Percentiles rank a stretch among this genome's conserved stretches.
Evolutionary conservation across 2,329 filamentous ascomycete species (phyloP).

Genomic region (Penicillium sp.): DNA sequence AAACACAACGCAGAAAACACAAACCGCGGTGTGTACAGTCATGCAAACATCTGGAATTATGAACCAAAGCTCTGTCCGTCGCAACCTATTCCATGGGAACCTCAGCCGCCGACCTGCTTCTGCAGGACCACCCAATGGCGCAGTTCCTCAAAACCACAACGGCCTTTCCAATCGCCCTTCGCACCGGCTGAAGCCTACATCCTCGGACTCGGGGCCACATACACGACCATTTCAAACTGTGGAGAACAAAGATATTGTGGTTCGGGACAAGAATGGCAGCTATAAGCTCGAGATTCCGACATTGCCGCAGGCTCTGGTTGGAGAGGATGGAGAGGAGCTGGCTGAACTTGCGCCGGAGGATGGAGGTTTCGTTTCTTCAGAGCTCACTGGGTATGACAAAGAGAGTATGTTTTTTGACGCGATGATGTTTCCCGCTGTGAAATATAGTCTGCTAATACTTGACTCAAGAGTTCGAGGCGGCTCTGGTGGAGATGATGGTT

Average conservation of each 20-base stretch:
- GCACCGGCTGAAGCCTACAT: conserved; percentile 23
- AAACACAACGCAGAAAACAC: neutral
- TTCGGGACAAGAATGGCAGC: conserved; percentile 50
- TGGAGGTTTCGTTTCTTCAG: conserved; percentile 54
- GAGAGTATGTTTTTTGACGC: conserved; percentile 36
- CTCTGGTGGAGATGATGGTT: conserved; percentile 46
- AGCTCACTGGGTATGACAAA: conserved; percentile 37
- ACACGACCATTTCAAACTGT: conserved; percentile 23
- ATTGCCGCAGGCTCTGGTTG: conserved; percentile 38
- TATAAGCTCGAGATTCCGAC: conserved; percentile 50
- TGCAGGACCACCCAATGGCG: conserved; percentile 26
- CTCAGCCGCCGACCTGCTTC: conserved; percentile 45
- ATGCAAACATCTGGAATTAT: conserved; percentile 19
- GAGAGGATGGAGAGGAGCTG: conserved; percentile 43
- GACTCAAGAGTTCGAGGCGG: conserved; percentile 46
- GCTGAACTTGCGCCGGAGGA: conserved; percentile 52
- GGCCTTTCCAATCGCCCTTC: conserved; percentile 26
- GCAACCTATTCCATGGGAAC: conserved; percentile 48
- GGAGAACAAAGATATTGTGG: conserved; percentile 50
- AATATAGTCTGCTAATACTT: conserved; percentile 5
- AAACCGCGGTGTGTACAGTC: neutral
- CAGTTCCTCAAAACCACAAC: conserved; percentile 16
- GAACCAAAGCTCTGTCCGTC: conserved; percentile 41
- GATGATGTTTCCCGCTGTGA: neutral
- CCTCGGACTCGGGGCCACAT: conserved; percentile 23